Percentiles rank a stretch among this genome's conserved stretches.
phyloP scores from a whole-genome alignment of 192 early-diverging fungal species.

The Mortierella hygrophila region DNA sequence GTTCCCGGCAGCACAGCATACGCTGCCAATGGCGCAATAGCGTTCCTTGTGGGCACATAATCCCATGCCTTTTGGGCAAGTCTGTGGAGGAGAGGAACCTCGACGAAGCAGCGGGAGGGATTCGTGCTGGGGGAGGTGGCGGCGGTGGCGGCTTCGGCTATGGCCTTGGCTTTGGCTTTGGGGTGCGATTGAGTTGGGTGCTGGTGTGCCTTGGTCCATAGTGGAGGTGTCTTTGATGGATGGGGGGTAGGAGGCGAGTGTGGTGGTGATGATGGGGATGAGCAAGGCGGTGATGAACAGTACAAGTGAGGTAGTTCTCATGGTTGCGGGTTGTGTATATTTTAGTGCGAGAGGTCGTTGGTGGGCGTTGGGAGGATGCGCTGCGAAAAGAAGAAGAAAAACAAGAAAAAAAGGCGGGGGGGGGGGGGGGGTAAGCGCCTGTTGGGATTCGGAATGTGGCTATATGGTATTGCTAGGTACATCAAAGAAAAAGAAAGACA shows the following conservation, averaged over 20 bases:
- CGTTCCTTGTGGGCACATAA: background rate
- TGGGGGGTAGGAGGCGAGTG: background rate
- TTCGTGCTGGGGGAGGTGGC: too few relatives aligned
- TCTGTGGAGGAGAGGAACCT: background rate
- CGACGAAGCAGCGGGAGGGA: background rate
- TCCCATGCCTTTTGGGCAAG: background rate
- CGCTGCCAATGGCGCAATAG: background rate
- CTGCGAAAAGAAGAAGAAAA: background rate
- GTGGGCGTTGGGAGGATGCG: background rate
- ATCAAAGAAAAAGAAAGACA: background rate
- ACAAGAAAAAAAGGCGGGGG: too few relatives aligned
- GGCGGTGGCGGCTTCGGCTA: too few relatives aligned
- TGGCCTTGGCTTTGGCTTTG: background rate
- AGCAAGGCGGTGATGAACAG: background rate
- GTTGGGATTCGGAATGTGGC: background rate
- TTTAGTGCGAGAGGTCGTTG: background rate
- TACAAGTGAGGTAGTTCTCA: background rate
- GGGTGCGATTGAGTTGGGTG: background rate
- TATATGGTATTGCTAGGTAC: background rate
- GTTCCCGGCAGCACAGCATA: background rate
- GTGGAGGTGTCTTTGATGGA: background rate
- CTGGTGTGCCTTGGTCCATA: background rate
- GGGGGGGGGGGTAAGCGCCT: too few relatives aligned
- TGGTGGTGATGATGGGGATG: background rate
- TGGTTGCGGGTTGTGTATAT: background rate